These are phyloP conservation scores for Dysphania ambrosioides DNA, from an alignment of 148 eudicot genomes.

Conservation along the genomic window DNA sequence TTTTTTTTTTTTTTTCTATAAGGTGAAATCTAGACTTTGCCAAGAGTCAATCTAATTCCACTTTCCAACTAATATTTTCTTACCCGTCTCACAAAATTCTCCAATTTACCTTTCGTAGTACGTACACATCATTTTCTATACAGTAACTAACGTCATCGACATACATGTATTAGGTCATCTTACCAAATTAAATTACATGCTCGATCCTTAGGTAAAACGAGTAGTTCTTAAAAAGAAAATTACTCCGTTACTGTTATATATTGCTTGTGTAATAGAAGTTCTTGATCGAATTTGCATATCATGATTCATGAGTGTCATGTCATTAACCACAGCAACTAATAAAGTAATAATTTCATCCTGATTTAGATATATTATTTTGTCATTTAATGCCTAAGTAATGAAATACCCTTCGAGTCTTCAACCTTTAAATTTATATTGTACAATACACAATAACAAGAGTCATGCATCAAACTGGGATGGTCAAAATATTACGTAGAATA, in stretches of 20 bases:
- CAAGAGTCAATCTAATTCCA: constrained; percentile 25
- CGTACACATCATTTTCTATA: background rate
- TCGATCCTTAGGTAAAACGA: background rate
- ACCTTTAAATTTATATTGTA: no score
- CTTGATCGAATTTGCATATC: no score
- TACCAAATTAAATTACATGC: background rate
- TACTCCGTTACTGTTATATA: no score
- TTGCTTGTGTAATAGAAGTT: background rate
- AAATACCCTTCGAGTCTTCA: no score
- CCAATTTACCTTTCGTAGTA: background rate
- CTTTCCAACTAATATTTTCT: constrained; percentile 1
- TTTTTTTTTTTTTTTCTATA: constrained; percentile 11
- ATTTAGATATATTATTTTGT: no score
- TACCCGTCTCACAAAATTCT: background rate
- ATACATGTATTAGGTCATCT: background rate
- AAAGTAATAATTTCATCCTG: no score
- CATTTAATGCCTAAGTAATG: no score
- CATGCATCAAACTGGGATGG: no score
- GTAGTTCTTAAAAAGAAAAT: background rate
- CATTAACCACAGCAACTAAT: no score
- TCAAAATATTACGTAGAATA: no score
- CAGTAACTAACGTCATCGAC: background rate
- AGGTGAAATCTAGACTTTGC: constrained; percentile 25
- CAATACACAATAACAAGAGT: no score
- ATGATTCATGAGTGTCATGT: no score